Conservation (phyloP, 2,329 filamentous ascomycete species). For the Exophiala sideris region DNA sequence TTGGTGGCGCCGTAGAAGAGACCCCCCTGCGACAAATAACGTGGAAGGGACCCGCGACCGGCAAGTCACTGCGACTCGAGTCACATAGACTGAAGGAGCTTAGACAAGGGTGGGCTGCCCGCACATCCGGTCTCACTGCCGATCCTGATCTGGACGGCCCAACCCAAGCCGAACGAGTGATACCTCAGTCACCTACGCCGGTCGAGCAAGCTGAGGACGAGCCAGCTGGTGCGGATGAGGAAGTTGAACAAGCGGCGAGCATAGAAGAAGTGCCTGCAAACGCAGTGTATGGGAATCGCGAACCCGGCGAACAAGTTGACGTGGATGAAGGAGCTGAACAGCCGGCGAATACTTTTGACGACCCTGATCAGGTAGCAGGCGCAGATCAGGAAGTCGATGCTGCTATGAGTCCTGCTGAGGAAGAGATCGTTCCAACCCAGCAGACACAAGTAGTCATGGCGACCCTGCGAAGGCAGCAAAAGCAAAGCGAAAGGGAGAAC, state of each 20-base stretch:
- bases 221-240: not conserved
- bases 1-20: not conserved
- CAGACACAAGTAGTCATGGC: constrained; percentile 12
- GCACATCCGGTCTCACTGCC: not conserved
- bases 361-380: too few species aligned
- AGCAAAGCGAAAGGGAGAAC: constrained; percentile 22
- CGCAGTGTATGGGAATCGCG: not conserved
- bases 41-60: not conserved
- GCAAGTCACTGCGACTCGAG: not conserved
- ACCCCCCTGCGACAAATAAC: not conserved
- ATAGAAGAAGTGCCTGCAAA: not conserved
- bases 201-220: constrained; percentile 1
- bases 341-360: not conserved
- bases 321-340: not conserved
- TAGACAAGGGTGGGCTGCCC: not conserved
- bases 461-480: constrained; percentile 8
- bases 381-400: not conserved
- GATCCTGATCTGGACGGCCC: not conserved
- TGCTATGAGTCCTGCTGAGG: not conserved
- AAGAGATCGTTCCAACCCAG: constrained; percentile 16
- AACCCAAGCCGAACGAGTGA: constrained; percentile 4
- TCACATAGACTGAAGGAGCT: constrained; percentile 7
- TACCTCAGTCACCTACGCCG: constrained; percentile 14
- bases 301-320: not conserved
- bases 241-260: not conserved